Evolutionary conservation across 805 yeast species (phyloP).

Genomic region (Hanseniaspora jakobsenii): DNA sequence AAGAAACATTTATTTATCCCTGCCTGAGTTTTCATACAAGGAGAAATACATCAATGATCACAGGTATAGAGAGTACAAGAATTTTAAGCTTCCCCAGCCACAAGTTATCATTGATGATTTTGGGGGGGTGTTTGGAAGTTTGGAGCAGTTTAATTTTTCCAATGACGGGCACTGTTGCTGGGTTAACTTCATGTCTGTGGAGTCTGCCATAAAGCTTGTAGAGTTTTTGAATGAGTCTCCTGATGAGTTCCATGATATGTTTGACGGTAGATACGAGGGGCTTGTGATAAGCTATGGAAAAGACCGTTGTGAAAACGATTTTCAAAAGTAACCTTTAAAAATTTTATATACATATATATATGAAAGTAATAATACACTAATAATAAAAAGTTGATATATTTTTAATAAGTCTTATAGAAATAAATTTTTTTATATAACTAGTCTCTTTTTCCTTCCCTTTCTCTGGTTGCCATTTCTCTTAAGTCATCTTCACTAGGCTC

Average conservation of each 20-base stretch:
- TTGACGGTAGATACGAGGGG: slow-evolving; percentile 37
- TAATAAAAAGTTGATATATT: slow-evolving; percentile 30
- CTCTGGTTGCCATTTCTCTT: slow-evolving; percentile 53
- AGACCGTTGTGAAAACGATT: slow-evolving; percentile 62
- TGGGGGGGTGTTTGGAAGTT: slow-evolving; percentile 44
- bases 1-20: slow-evolving; percentile 64
- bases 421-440: background rate
- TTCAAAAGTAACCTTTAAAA: slow-evolving; percentile 21
- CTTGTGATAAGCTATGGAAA: slow-evolving; percentile 60
- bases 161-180: slow-evolving; percentile 64
- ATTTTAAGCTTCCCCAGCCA: slow-evolving; percentile 35
- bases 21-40: slow-evolving; percentile 34
- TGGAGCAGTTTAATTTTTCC: slow-evolving; percentile 65
- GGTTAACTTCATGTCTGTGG: slow-evolving; percentile 53
- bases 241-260: slow-evolving; percentile 30
- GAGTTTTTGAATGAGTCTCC: slow-evolving; percentile 40
- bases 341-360: too few species aligned
- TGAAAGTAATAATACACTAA: slow-evolving; percentile 11
- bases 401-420: background rate
- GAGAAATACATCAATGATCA: slow-evolving; percentile 28
- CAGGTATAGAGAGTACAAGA: slow-evolving; percentile 22
- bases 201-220: slow-evolving; percentile 52
- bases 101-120: slow-evolving; percentile 48
- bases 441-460: slow-evolving; percentile 48
- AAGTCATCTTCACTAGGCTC: slow-evolving; percentile 82